Percentiles rank a stretch among this genome's conserved stretches.
Conservation (phyloP, 1,284 basidiomycete species). For the Violaceomyces palustris region DNA sequence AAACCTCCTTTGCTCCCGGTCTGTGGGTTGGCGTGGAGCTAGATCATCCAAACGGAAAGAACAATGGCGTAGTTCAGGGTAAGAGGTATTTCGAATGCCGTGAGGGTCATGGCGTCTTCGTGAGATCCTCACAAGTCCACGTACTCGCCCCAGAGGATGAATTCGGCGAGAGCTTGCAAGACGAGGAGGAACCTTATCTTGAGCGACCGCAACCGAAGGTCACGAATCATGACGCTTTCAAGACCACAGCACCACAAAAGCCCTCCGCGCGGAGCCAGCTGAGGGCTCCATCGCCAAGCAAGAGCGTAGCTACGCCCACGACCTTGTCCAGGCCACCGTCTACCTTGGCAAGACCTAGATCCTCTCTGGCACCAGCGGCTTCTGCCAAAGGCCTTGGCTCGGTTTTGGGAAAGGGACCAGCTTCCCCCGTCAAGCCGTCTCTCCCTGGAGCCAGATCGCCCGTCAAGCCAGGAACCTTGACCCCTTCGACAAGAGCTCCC, state of each 20-base stretch:
- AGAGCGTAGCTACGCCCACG: no score
- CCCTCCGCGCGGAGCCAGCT: no score
- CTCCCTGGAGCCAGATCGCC: conserved; percentile 9
- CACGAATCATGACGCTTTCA: no score
- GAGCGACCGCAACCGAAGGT: no score
- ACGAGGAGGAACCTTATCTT: no score
- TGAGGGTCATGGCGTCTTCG: conserved; percentile 78
- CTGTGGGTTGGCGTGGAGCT: conserved; percentile 95
- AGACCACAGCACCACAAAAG: no score
- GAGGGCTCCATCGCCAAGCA: no score
- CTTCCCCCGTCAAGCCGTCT: background rate
- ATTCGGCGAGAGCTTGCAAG: conserved; percentile 24
- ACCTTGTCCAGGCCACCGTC: no score
- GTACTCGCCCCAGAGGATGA: conserved; percentile 52
- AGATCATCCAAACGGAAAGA: conserved; percentile 72
- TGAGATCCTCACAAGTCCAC: conserved; percentile 80
- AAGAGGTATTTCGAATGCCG: conserved; percentile 78
- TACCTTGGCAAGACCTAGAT: no score
- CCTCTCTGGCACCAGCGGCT: no score
- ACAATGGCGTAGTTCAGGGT: conserved; percentile 84
- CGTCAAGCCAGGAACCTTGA: conserved; percentile 8
- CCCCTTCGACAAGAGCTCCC: conserved; percentile 8
- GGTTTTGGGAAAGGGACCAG: no score
- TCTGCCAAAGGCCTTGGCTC: no score
- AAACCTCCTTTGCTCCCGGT: conserved; percentile 75